Percentiles rank a stretch among this genome's conserved stretches.
Evolutionary conservation across 371 early-diverging fungal genomes (phyloP).

Genomic region (Lichtheimia corymbifera): DNA sequence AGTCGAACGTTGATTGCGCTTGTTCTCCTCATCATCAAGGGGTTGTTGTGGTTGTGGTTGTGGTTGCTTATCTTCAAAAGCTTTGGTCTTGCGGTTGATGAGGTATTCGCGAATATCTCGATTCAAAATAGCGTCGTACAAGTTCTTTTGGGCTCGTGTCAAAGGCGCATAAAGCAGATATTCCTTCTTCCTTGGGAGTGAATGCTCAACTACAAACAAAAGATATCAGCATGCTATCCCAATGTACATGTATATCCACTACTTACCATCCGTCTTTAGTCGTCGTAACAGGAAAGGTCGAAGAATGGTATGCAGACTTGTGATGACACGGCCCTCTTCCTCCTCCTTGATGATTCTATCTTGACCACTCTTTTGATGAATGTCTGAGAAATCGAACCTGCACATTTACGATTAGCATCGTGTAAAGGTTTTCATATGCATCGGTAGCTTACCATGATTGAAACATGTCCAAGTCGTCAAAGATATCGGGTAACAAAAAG

Average conservation of each 20-base stretch:
- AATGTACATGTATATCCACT: not conserved
- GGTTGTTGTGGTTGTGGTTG: slow-evolving; percentile 19
- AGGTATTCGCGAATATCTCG: slow-evolving; percentile 74
- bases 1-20: slow-evolving; percentile 17
- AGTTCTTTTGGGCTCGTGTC: slow-evolving; percentile 75
- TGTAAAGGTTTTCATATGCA: not conserved
- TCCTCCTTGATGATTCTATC: slow-evolving; percentile 76
- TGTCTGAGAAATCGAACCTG: slow-evolving; percentile 80
- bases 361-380: slow-evolving; percentile 67
- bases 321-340: slow-evolving; percentile 69
- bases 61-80: slow-evolving; percentile 21
- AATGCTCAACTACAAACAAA: slow-evolving; percentile 69
- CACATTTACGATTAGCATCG: not conserved
- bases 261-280: slow-evolving; percentile 89
- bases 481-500: slow-evolving; percentile 90
- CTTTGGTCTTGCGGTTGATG: slow-evolving; percentile 49
- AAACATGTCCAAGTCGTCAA: slow-evolving; percentile 83
- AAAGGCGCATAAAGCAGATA: slow-evolving; percentile 86
- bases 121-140: slow-evolving; percentile 83
- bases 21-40: slow-evolving; percentile 17
- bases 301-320: slow-evolving; percentile 87
- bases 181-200: slow-evolving; percentile 90
- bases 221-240: not conserved
- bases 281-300: slow-evolving; percentile 94
- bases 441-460: slow-evolving; percentile 63